A percentile compares a stretch with the other conserved stretches of the same genome.
Conservation (phyloP, 2,329 filamentous ascomycete genomes). For the Venturia asperata region DNA sequence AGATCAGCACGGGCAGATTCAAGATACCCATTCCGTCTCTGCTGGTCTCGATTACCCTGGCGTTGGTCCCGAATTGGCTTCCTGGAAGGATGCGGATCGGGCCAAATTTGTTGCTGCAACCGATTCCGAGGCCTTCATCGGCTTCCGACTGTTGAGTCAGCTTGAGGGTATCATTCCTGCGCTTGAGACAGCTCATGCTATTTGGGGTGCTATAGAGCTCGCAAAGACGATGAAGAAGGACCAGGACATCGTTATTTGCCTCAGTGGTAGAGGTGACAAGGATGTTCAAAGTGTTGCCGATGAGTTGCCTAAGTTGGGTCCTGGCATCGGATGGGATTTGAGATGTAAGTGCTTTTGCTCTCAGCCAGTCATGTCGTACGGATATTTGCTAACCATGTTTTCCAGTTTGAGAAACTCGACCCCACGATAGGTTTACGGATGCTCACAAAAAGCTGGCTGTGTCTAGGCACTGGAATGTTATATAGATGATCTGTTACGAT, state of each 20-base stretch:
- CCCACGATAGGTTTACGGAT: background rate
- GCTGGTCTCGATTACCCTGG: conserved; percentile 96
- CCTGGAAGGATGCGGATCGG: conserved; percentile 84
- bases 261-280: conserved; percentile 93
- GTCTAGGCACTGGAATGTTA: background rate
- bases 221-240: conserved; percentile 88
- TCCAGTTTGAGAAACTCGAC: background rate
- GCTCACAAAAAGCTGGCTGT: background rate
- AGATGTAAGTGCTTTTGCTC: conserved; percentile 38
- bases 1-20: conserved; percentile 85
- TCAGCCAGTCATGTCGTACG: background rate
- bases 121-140: conserved; percentile 80
- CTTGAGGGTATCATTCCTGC: conserved; percentile 96
- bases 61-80: conserved; percentile 84
- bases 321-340: conserved; percentile 71
- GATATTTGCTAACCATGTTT: background rate
- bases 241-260: conserved; percentile 85
- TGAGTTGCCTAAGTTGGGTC: conserved; percentile 79
- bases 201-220: conserved; percentile 81
- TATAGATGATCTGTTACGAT: conserved; percentile 7
- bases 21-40: conserved; percentile 91
- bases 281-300: conserved; percentile 98
- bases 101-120: conserved; percentile 88
- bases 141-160: conserved; percentile 77
- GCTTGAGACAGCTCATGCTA: conserved; percentile 85